Evolutionary conservation across 2,329 filamentous ascomycete genomes (phyloP), one percentile per base, ranked within the genome.

Genomic region (Penicillium paneum): DNA sequence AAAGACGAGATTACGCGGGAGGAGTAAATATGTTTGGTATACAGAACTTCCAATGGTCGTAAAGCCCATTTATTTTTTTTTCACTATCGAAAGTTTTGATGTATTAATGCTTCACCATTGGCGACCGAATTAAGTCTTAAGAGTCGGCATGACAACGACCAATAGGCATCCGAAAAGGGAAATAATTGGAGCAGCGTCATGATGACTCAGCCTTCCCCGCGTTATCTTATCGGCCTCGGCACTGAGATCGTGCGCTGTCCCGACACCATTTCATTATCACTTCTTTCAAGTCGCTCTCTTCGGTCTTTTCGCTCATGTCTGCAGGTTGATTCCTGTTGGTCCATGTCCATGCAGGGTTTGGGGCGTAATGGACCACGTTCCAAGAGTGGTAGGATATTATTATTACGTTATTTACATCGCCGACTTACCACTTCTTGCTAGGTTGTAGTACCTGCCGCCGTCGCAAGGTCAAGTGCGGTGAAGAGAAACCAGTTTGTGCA

Each of bases 401-500:
- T 32, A 1, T 6, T 31, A 13, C 12, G 19, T 39, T 34, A 24
- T 15, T 11, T 15, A n/a, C 15, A 21, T 32, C 8, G 13, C 48
- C 47, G 21, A 39, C 45, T 54, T 46, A 40, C 26, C 40, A 36
- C 32, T 38, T 45, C 40, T 44, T 8, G 41, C 19, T 53, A 74
- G 72, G 71, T 56, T 74, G 72, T 64, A 69, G 66, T 52, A 74
- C 72, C 50, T 74, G 72, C 57, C 67, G 68, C 53, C 67, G 66
- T 54, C 66, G 68, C 40, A 71, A 71, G 54, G 68, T 71, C n/a
- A 71, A 70, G 62, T 71, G 68, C 48, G 68, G 67, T 29, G 68
- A 71, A 60, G 68, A 71, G 57, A 67, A 57, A 49, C 72, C 72
- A 3, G 47, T 67, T 19, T 74, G 72, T 50, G 56, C 54, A 26